phyloP scores from a whole-genome alignment of 176 grass and related monocot species.

The Phyllostachys edulis region DNA sequence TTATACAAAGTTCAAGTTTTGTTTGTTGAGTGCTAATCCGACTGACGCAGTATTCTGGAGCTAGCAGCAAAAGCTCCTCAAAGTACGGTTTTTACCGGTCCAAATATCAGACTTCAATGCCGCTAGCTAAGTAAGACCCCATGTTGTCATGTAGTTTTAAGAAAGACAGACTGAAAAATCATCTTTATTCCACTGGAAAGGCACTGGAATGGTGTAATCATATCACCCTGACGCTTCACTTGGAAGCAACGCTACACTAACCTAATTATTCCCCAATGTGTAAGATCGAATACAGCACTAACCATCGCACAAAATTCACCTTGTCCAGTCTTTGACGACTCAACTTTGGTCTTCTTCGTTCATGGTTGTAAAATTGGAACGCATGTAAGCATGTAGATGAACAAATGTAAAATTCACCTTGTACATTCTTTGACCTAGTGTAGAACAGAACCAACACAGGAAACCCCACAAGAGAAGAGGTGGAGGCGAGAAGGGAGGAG shows the following conservation, averaged over 20 bases:
- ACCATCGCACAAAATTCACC: not conserved
- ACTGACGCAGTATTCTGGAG: not conserved
- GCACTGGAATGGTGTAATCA: not conserved
- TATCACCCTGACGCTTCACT: constrained; percentile 14
- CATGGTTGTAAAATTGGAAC: not conserved
- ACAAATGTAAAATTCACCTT: not conserved
- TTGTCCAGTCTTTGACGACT: not conserved
- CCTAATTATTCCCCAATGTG: not conserved
- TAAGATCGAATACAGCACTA: not conserved
- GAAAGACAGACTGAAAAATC: not conserved
- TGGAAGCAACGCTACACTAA: constrained; percentile 16
- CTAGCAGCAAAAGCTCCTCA: not conserved
- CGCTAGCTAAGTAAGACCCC: not conserved
- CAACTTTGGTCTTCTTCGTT: not conserved
- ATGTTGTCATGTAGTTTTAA: not conserved
- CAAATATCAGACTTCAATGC: not conserved
- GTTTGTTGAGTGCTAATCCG: not conserved
- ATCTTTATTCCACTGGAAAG: not conserved
- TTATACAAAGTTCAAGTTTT: not conserved
- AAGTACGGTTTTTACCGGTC: not conserved
- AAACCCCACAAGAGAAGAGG: not conserved
- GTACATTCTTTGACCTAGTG: not conserved
- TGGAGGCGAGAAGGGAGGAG: not conserved
- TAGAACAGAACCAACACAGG: not conserved
- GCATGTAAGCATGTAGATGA: not conserved